Conservation (phyloP, 192 early-diverging fungal species). For the Oehlia diaphana region DNA sequence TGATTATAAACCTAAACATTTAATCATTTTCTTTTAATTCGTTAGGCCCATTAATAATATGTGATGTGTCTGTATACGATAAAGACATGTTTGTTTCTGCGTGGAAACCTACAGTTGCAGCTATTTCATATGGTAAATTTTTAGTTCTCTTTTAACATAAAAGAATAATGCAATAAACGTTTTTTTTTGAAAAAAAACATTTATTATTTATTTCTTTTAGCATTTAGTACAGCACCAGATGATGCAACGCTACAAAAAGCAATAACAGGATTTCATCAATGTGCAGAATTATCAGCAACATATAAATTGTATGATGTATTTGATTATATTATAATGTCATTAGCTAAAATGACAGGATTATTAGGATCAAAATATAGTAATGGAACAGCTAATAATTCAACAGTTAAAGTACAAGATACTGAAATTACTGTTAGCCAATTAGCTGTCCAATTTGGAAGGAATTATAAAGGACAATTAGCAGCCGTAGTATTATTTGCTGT, state of each 20-base stretch:
- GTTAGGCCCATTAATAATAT: constrained; percentile 57
- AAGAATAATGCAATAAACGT: no score
- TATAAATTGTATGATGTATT: constrained; percentile 75
- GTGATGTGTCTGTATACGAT: constrained; percentile 65
- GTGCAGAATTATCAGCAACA: constrained; percentile 68
- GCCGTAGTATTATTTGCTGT: constrained; percentile 85
- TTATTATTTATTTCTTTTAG: constrained; percentile 39
- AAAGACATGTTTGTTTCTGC: constrained; percentile 74
- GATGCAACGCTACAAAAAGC: constrained; percentile 77
- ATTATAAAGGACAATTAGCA: constrained; percentile 87
- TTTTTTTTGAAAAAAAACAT: constrained; percentile 7
- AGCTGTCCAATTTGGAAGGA: constrained; percentile 85
- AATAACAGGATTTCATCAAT: constrained; percentile 75
- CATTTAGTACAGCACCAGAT: constrained; percentile 80
- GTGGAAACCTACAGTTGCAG: constrained; percentile 76
- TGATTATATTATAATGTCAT: constrained; percentile 72
- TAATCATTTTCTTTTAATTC: background rate
- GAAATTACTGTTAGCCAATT: constrained; percentile 61
- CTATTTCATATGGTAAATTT: constrained; percentile 73
- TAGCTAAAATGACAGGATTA: constrained; percentile 78
- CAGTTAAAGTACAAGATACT: constrained; percentile 44
- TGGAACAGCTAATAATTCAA: constrained; percentile 48
- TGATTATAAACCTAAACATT: background rate
- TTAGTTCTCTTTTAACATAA: background rate
- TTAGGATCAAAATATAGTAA: constrained; percentile 34